Percentiles rank a stretch among this genome's conserved stretches.
Evolutionary conservation across 108 stramenopile genomes (phyloP).

Genomic region (Discostella pseudostelligera): DNA sequence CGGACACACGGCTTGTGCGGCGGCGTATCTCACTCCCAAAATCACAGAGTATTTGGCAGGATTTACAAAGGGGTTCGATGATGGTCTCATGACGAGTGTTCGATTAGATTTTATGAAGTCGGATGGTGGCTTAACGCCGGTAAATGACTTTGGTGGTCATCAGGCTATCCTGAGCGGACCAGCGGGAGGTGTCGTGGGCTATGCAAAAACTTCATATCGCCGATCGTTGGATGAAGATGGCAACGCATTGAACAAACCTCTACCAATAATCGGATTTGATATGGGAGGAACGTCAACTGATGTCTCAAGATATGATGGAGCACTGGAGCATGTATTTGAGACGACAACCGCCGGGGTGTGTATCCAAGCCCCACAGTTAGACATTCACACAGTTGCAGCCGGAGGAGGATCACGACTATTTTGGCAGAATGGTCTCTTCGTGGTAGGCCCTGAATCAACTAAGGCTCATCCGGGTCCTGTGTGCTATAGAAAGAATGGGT

Average conservation of each 20-base stretch:
- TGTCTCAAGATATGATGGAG: slow-evolving; percentile 87
- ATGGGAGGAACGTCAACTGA: slow-evolving; percentile 99
- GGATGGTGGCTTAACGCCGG: slow-evolving; percentile 96
- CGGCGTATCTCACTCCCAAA: slow-evolving; percentile 96
- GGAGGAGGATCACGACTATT: slow-evolving; percentile 91
- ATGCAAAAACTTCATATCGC: slow-evolving; percentile 92
- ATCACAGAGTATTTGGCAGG: slow-evolving; percentile 83
- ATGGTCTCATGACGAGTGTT: slow-evolving; percentile 64
- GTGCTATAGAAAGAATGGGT: slow-evolving; percentile 97
- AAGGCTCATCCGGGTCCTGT: slow-evolving; percentile 98
- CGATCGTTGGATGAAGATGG: slow-evolving; percentile 23
- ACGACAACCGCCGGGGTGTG: slow-evolving; percentile 95
- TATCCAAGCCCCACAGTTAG: slow-evolving; percentile 94
- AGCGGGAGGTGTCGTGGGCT: slow-evolving; percentile 96
- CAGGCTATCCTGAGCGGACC: slow-evolving; percentile 93
- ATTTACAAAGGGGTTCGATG: slow-evolving; percentile 91
- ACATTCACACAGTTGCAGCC: slow-evolving; percentile 98
- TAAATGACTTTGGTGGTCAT: slow-evolving; percentile 92
- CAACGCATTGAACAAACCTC: slow-evolving; percentile 28
- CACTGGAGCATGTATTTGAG: slow-evolving; percentile 93
- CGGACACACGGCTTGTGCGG: slow-evolving; percentile 92
- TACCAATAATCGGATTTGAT: slow-evolving; percentile 98
- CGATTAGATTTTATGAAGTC: slow-evolving; percentile 96
- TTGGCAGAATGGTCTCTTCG: slow-evolving; percentile 88
- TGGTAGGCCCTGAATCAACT: slow-evolving; percentile 95